A percentile compares a stretch with the other conserved stretches of the same genome.
phyloP scores from a whole-genome alignment of 176 grass and related monocot species.

The Juncus inflexus region DNA sequence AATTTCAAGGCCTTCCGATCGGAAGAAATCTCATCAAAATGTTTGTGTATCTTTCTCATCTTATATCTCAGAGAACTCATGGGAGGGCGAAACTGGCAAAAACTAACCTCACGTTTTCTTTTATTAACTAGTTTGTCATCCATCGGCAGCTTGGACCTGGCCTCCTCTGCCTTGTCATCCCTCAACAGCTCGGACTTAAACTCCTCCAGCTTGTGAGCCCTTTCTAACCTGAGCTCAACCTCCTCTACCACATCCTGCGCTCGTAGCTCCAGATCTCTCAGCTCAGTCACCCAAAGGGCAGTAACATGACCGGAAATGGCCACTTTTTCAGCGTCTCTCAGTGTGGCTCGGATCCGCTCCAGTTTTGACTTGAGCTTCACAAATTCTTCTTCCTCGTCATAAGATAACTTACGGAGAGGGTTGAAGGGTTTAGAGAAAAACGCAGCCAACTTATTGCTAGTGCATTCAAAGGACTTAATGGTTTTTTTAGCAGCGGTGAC shows the following conservation, averaged over 20 bases:
- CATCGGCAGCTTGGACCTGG: neutral
- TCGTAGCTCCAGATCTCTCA: constrained; percentile 7
- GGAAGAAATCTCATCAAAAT: constrained; percentile 8
- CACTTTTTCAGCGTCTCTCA: neutral
- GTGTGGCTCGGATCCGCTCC: constrained; percentile 1
- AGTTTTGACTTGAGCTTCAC: neutral
- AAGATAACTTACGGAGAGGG: neutral
- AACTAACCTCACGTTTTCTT: constrained; percentile 4
- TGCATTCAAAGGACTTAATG: too few relatives aligned
- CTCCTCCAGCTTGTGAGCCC: too few relatives aligned
- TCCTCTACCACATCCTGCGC: constrained; percentile 18
- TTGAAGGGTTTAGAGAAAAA: neutral
- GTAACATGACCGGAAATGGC: neutral
- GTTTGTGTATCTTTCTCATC: neutral
- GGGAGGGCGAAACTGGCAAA: neutral
- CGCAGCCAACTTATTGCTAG: constrained; percentile 1
- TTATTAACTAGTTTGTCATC: neutral
- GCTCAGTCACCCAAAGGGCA: neutral
- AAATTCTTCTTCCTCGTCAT: neutral
- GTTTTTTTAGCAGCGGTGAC: too few relatives aligned
- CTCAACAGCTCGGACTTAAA: too few relatives aligned
- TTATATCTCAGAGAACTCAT: constrained; percentile 7
- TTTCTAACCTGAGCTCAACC: neutral
- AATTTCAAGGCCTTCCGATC: constrained; percentile 29
- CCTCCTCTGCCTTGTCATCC: neutral